Percentiles rank a stretch among this genome's conserved stretches.
phyloP scores from a whole-genome alignment of 2,329 filamentous ascomycete genomes.

The Xylaria digitata region DNA sequence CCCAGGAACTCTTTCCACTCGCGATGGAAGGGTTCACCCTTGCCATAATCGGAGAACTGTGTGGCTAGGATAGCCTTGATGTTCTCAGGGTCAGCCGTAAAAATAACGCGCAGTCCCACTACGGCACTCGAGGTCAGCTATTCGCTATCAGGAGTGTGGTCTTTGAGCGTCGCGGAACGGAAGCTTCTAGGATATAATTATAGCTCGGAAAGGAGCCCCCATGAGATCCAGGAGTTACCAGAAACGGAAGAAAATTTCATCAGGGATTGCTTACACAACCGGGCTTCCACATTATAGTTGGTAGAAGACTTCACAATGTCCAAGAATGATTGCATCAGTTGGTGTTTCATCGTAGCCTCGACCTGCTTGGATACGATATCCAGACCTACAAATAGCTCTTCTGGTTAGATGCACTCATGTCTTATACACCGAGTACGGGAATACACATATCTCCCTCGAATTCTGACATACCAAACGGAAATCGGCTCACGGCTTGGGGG shows the following conservation, averaged over 20 bases:
- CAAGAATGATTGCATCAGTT: constrained; percentile 72
- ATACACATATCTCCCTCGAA: constrained; percentile 16
- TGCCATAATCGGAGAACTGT: constrained; percentile 87
- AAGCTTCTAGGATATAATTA: not conserved
- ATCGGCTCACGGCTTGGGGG: constrained; percentile 49
- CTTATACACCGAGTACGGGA: not conserved
- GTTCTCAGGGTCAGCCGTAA: constrained; percentile 88
- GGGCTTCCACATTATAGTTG: constrained; percentile 70
- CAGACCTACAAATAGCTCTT: constrained; percentile 61
- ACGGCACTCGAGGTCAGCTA: not conserved
- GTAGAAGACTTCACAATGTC: constrained; percentile 58
- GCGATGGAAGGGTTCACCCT: constrained; percentile 78
- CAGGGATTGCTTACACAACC: constrained; percentile 48
- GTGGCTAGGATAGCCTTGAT: constrained; percentile 89
- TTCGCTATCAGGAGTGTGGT: not conserved
- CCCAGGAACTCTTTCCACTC: constrained; percentile 83
- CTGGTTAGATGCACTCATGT: not conserved
- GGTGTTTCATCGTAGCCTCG: constrained; percentile 61
- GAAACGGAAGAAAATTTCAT: not conserved
- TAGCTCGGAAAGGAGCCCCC: not conserved
- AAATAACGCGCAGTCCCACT: constrained; percentile 69
- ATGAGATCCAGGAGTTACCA: too few relatives aligned
- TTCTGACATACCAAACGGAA: constrained; percentile 59
- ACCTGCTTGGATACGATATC: constrained; percentile 73
- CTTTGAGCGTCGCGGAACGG: too few relatives aligned